phyloP scores from a whole-genome alignment of 108 stramenopile genomes.

The Fragilariopsis cylindrus region DNA sequence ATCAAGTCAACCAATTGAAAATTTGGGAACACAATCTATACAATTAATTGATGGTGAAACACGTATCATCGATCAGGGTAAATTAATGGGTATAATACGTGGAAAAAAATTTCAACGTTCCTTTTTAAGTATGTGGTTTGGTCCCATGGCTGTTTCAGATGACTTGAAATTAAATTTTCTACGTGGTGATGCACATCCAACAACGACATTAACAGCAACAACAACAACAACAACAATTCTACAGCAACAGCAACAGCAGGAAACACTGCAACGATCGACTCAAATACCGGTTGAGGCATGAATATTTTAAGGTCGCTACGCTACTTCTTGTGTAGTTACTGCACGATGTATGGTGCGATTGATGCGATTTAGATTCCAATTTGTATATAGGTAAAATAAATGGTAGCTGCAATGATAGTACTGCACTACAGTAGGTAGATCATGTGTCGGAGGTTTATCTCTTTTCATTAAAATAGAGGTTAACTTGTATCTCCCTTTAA shows the following conservation, averaged over 20 bases:
- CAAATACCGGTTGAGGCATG: too few species aligned
- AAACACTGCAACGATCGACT: not conserved
- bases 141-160: conserved; percentile 27
- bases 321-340: too few species aligned
- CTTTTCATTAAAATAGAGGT: too few species aligned
- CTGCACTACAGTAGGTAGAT: too few species aligned
- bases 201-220: not conserved
- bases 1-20: conserved; percentile 13
- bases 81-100: conserved; percentile 22
- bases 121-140: conserved; percentile 51
- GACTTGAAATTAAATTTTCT: conserved; percentile 31
- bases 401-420: too few species aligned
- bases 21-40: conserved; percentile 28
- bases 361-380: too few species aligned
- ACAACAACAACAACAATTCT: not conserved
- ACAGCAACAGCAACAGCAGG: not conserved
- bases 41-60: conserved; percentile 35
- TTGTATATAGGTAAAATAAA: too few species aligned
- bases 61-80: conserved; percentile 37
- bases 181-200: conserved; percentile 15
- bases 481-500: too few species aligned
- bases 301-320: too few species aligned
- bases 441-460: too few species aligned
- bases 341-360: too few species aligned
- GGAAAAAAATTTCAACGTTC: conserved; percentile 36